Evolutionary conservation across 345 rosid species (phyloP).

Genomic region (Viola odorata): DNA sequence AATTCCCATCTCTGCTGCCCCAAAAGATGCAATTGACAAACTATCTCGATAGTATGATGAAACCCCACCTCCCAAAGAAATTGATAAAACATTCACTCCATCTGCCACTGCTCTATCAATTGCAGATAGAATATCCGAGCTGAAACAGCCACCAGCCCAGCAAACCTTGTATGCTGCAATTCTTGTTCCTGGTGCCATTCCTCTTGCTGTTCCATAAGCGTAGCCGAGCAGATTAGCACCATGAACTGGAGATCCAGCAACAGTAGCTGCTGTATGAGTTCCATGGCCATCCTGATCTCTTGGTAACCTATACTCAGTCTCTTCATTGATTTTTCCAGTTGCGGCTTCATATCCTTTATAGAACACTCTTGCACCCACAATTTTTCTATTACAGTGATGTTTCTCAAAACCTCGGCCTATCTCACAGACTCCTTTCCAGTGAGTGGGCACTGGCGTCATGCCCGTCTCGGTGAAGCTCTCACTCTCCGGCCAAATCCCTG

Average conservation of each 20-base stretch:
- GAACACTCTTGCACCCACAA: conserved; percentile 24
- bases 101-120: conserved; percentile 28
- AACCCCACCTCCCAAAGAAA: conserved; percentile 28
- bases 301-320: conserved; percentile 21
- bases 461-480: conserved; percentile 29
- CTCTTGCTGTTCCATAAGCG: conserved; percentile 29
- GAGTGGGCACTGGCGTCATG: conserved; percentile 19
- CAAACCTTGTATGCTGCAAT: conserved; percentile 27
- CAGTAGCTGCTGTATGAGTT: conserved; percentile 29
- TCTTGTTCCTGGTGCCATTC: conserved; percentile 30
- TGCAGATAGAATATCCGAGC: conserved; percentile 26
- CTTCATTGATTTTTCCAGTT: conserved; percentile 20
- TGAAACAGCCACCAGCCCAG: conserved; percentile 28
- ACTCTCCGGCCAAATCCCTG: conserved; percentile 28
- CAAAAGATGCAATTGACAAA: conserved; percentile 28
- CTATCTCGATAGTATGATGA: conserved; percentile 22
- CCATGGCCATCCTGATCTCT: conserved; percentile 33
- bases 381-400: conserved; percentile 22
- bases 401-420: conserved; percentile 21
- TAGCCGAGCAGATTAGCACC: conserved; percentile 24
- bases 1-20: conserved; percentile 27
- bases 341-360: conserved; percentile 24
- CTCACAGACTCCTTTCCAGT: conserved; percentile 26
- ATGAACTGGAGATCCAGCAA: conserved; percentile 20
- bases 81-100: conserved; percentile 27